Conservation (phyloP, 2,329 filamentous ascomycete genomes). For the Dendrostoma leiphaemia region DNA sequence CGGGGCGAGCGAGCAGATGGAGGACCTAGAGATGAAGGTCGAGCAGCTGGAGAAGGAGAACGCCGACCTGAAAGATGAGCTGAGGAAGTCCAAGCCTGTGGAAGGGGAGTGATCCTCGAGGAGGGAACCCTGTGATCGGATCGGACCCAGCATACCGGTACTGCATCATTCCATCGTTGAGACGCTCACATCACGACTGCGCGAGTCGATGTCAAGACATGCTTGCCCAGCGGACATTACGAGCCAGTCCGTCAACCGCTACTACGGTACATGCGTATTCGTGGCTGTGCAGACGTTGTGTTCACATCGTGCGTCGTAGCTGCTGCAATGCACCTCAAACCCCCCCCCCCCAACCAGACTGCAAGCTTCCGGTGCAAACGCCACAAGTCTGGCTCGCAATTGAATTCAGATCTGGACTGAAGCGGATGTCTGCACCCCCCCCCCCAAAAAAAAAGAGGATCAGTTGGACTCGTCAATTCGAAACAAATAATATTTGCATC, state of each 20-base stretch:
- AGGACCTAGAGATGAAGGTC: constrained; percentile 52
- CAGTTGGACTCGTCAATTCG: background rate
- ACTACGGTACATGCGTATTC: constrained; percentile 11
- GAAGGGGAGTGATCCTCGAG: background rate
- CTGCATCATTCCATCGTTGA: background rate
- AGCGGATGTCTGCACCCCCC: background rate
- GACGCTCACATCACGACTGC: background rate
- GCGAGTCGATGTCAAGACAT: background rate
- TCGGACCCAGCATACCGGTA: background rate
- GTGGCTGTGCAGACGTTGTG: constrained; percentile 9
- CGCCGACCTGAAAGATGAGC: constrained; percentile 26
- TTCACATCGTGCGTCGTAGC: background rate
- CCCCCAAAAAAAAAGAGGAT: no score
- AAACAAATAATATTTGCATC: background rate
- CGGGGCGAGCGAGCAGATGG: constrained; percentile 61
- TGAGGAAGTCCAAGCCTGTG: constrained; percentile 7
- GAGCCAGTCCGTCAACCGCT: constrained; percentile 1
- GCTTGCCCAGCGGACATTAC: constrained; percentile 1
- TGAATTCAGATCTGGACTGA: background rate
- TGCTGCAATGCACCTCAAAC: background rate
- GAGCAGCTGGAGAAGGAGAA: constrained; percentile 51
- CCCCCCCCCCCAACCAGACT: background rate
- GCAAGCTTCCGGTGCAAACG: background rate
- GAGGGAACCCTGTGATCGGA: background rate
- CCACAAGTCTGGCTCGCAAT: background rate